Evolutionary conservation across 345 rosid species (phyloP).

Genomic region (Lepidium sativum): DNA sequence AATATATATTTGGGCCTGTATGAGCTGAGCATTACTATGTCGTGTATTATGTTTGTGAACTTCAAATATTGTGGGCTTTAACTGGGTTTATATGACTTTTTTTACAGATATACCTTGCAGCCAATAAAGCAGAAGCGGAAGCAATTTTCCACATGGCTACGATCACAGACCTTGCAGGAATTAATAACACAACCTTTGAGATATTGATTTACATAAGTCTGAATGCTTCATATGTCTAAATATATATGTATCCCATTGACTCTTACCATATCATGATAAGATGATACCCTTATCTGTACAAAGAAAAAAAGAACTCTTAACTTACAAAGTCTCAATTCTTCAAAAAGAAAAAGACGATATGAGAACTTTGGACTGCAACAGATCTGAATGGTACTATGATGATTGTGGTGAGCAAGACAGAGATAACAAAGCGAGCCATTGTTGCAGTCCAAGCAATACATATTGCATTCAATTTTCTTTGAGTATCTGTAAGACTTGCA

Average conservation of each 20-base stretch:
- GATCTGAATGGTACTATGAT: conserved; percentile 85
- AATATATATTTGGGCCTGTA: too few relatives aligned
- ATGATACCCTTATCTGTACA: conserved; percentile 81
- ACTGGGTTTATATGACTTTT: too few relatives aligned
- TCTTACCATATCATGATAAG: conserved; percentile 91
- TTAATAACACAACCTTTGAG: conserved; percentile 74
- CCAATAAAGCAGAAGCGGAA: conserved; percentile 93
- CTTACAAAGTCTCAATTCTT: conserved; percentile 48
- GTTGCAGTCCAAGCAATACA: conserved; percentile 93
- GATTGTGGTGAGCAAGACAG: conserved; percentile 65
- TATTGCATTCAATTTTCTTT: conserved; percentile 93
- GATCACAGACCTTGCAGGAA: conserved; percentile 72
- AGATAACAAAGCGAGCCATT: conserved; percentile 75
- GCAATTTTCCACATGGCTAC: conserved; percentile 77
- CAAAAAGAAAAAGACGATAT: too few relatives aligned
- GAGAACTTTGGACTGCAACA: too few relatives aligned
- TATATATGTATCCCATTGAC: conserved; percentile 76
- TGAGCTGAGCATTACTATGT: too few relatives aligned
- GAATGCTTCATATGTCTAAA: conserved; percentile 68
- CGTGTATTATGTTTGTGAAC: too few relatives aligned
- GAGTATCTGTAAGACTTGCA: conserved; percentile 81
- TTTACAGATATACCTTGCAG: too few relatives aligned
- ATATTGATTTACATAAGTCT: conserved; percentile 87
- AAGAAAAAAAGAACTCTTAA: not conserved
- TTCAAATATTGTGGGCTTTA: too few relatives aligned